Conservation (phyloP, 306 rosid genomes). For the Mimosa pudica region DNA sequence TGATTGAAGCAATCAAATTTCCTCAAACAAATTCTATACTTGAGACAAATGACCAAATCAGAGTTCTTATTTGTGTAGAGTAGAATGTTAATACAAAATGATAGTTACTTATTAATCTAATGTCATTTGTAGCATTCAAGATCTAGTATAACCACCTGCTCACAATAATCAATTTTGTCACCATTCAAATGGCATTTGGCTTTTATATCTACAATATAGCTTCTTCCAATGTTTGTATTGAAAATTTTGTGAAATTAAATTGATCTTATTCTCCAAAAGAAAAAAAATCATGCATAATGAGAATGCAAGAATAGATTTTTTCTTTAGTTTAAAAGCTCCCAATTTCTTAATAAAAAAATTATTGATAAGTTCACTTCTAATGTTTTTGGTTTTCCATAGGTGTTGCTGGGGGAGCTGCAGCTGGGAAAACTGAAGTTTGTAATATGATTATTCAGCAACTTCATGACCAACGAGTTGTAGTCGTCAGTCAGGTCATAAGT, state of each 20-base stretch:
- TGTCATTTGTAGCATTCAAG: conserved; percentile 9
- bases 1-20: conserved; percentile 1
- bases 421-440: conserved; percentile 97
- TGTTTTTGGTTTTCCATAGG: conserved; percentile 52
- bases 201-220: conserved; percentile 3
- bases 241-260: conserved; percentile 23
- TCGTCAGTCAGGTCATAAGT: conserved; percentile 83
- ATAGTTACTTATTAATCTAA: background rate
- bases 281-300: background rate
- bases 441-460: conserved; percentile 98
- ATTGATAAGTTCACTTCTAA: background rate
- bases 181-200: conserved; percentile 16
- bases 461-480: conserved; percentile 96
- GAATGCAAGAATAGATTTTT: background rate
- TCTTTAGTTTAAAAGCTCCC: conserved; percentile 15
- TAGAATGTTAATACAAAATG: background rate
- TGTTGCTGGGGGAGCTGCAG: conserved; percentile 96
- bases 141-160: conserved; percentile 1
- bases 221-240: background rate
- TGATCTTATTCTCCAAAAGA: background rate
- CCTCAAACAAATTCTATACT: conserved; percentile 3
- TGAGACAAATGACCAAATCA: background rate
- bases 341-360: conserved; percentile 7
- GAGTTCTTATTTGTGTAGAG: background rate
- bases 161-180: conserved; percentile 3